Conservation (phyloP, 2,329 filamentous ascomycete genomes). For the Magnaporthiopsis rhizophila region DNA sequence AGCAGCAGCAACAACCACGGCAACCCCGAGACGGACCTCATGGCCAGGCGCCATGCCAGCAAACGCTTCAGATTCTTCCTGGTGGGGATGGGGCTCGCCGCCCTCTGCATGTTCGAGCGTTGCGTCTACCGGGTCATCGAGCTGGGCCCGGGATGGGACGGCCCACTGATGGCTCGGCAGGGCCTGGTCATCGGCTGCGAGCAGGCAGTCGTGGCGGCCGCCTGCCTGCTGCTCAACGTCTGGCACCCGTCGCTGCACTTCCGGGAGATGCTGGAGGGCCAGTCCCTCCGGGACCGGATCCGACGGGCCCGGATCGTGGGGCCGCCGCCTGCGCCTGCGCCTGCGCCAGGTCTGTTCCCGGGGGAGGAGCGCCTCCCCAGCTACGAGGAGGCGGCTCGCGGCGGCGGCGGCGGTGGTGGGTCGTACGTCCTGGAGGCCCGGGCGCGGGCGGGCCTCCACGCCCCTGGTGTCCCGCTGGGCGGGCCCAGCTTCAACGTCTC, state of each 20-base stretch:
- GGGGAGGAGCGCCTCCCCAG: no score
- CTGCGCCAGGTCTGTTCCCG: no score
- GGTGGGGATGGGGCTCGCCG: conserved; percentile 45
- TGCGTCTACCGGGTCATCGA: conserved; percentile 60
- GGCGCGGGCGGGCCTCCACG: no score
- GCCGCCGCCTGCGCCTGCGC: no score
- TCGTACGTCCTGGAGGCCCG: no score
- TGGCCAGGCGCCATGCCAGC: conserved; percentile 28
- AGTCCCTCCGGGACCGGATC: no score
- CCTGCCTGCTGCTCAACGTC: conserved; percentile 34
- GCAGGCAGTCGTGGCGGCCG: conserved; percentile 42
- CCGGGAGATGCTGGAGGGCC: conserved; percentile 12
- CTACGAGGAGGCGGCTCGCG: no score
- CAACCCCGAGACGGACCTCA: no score
- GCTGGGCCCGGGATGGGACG: conserved; percentile 55
- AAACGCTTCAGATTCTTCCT: conserved; percentile 46
- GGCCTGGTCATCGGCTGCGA: conserved; percentile 51
- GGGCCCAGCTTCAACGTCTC: no score
- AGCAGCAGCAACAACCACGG: not conserved
- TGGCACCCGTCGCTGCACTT: conserved; percentile 32
- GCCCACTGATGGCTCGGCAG: conserved; percentile 47
- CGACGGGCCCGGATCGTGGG: no score
- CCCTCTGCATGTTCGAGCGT: conserved; percentile 56
- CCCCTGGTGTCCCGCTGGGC: no score
- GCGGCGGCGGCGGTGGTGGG: no score